Evolutionary conservation across 225 moss, liverwort and hornwort species (phyloP), one percentile per base, ranked within the genome.

Genomic region (Marchantia polymorpha): DNA sequence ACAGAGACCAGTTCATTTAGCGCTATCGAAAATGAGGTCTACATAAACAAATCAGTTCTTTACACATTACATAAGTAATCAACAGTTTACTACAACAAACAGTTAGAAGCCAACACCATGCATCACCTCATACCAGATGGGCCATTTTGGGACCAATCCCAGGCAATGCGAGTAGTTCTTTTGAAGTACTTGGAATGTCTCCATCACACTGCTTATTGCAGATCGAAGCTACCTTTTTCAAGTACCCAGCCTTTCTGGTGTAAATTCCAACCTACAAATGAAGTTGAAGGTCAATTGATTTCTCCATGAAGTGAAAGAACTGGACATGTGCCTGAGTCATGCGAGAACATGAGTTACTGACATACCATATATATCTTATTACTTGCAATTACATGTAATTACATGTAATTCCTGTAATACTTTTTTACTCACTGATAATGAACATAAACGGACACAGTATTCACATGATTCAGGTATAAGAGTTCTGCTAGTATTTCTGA

Each of bases 91-190:
- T 3, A 58, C 56, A 20, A 58, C 20, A 58, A 58, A 58, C 20
- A 58, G 56, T 58, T 58, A 5, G 39, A 39, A 39, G 39, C 2
- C 39, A 39, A 39, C 39, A 39, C 25, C 15, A 13, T 51, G 54
- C 50, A 53, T 69, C 27, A 76, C 2, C 52, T 29, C 76, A 27
- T 64, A 88, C 87, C 84, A 88, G 80, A 75, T 88, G 87, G 54
- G 87, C 87, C 87, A 88, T 88, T 76, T 88, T 88, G 50, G 87
- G 85, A 67, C 87, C 87, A 48, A 88, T 85, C 39, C 87, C 87
- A 52, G 87, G 85, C 79, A 88, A 81, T 56, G 85, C 53, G 74
- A 88, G 83, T 70, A 88, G 55, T 22, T 83, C 85, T 67, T 81
- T 53, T 53, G 85, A 56, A 50, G 87, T 82, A 13, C 25, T 81